These are phyloP conservation scores for Suillus subaureus DNA, from an alignment of 768 basidiomycete species.

Conservation along the genomic window DNA sequence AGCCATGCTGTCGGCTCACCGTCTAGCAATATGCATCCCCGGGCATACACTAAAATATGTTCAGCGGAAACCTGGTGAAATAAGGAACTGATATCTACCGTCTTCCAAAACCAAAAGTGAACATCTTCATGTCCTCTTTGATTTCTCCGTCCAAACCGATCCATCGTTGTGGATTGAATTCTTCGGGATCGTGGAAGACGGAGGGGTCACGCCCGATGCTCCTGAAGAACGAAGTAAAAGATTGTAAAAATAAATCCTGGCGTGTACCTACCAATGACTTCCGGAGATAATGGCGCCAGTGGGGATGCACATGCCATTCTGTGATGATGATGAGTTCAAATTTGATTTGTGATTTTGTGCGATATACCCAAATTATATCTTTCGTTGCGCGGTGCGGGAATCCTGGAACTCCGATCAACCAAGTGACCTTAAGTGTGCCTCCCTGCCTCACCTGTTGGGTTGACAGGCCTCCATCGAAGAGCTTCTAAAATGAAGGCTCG, in stretches of 20 bases:
- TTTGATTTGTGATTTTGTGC: neutral
- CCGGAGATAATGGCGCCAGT: conserved; percentile 35
- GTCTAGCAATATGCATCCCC: conserved; percentile 48
- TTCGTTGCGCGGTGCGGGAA: conserved; percentile 27
- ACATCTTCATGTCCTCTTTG: conserved; percentile 46
- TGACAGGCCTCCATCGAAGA: conserved; percentile 42
- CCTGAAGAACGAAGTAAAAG: conserved; percentile 23
- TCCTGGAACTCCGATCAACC: conserved; percentile 9
- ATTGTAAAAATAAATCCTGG: neutral
- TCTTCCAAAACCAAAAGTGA: conserved; percentile 53
- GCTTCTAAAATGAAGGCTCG: conserved; percentile 42
- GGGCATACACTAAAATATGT: conserved; percentile 38
- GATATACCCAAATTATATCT: conserved; percentile 28
- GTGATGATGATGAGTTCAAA: neutral
- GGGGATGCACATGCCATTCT: conserved; percentile 39
- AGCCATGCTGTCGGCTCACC: conserved; percentile 13
- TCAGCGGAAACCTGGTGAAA: neutral
- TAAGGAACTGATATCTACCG: conserved; percentile 30
- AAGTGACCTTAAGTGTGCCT: neutral
- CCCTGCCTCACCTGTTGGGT: conserved; percentile 27
- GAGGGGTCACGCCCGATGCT: conserved; percentile 52
- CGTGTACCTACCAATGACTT: conserved; percentile 28
- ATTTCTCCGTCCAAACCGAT: conserved; percentile 45
- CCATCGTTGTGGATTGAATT: conserved; percentile 57
- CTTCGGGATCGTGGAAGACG: conserved; percentile 53